phyloP scores from a whole-genome alignment of 2,329 filamentous ascomycete genomes.

The Cercospora sp. region DNA sequence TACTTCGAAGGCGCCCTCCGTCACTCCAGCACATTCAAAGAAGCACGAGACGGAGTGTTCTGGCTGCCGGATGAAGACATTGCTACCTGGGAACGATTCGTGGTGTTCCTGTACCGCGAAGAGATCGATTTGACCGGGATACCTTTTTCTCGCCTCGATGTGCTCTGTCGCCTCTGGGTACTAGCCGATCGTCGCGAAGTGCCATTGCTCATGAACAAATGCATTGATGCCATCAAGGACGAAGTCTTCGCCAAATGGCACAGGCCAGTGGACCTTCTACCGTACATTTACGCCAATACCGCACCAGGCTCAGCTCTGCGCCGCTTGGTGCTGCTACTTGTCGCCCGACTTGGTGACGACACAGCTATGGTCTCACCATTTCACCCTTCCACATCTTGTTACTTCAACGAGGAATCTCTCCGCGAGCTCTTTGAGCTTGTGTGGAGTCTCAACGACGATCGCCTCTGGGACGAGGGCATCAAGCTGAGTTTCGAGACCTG shows the following conservation, averaged over 20 bases:
- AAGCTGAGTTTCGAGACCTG: not conserved
- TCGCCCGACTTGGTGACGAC: not conserved
- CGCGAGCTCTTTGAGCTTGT: not conserved
- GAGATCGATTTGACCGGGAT: not conserved
- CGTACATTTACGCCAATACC: slow-evolving; percentile 15
- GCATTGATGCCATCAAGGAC: not conserved
- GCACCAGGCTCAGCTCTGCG: not conserved
- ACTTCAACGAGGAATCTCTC: not conserved
- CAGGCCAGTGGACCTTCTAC: not conserved
- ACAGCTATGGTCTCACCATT: not conserved
- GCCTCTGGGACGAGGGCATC: not conserved
- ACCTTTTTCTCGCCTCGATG: not conserved
- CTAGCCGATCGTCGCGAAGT: not conserved
- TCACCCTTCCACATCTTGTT: not conserved
- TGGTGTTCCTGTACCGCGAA: not conserved
- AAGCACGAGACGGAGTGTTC: not conserved
- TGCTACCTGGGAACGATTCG: not conserved
- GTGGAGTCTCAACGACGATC: not conserved
- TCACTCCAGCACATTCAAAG: not conserved
- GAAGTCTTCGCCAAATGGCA: not conserved
- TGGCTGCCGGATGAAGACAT: not conserved
- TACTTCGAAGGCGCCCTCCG: not conserved
- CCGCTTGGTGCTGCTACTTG: not conserved
- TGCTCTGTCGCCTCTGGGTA: slow-evolving; percentile 1
- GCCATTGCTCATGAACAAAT: not conserved